A percentile compares a stretch with the other conserved stretches of the same genome.
Conservation (phyloP, 2,329 filamentous ascomycete species). For the Didymella arachidicola region DNA sequence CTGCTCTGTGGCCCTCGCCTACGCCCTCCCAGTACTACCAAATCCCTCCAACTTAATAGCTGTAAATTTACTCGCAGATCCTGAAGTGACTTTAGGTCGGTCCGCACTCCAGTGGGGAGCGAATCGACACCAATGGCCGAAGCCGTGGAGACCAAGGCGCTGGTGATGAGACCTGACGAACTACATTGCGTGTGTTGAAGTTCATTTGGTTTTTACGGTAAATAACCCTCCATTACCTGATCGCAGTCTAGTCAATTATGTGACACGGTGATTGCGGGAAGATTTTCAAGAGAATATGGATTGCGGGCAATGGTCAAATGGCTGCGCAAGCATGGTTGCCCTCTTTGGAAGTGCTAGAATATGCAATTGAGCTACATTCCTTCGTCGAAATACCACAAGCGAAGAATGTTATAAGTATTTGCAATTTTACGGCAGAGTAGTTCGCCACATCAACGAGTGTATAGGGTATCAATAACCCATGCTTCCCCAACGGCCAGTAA, state of each 20-base stretch:
- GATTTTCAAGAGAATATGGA: no score
- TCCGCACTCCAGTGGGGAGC: not conserved
- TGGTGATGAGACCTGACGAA: not conserved
- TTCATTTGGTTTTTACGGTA: not conserved
- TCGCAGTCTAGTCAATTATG: not conserved
- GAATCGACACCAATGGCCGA: not conserved
- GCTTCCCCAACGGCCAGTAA: not conserved
- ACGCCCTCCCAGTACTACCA: not conserved
- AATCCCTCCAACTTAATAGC: not conserved
- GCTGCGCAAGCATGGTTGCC: not conserved
- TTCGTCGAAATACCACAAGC: not conserved
- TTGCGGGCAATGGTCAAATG: not conserved
- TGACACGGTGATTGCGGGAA: no score
- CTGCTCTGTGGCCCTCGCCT: not conserved
- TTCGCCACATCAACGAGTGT: slow-evolving; percentile 7
- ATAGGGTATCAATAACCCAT: not conserved
- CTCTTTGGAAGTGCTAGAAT: not conserved
- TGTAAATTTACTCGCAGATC: not conserved
- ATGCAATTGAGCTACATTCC: not conserved
- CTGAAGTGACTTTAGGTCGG: not conserved
- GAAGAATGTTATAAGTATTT: not conserved
- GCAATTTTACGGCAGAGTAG: not conserved
- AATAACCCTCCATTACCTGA: not conserved
- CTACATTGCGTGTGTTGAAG: not conserved
- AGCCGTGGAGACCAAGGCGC: not conserved